Base-by-base conservation (phyloP, 1,284 basidiomycete genomes). In the Fistulinella cinereoalba region DNA sequence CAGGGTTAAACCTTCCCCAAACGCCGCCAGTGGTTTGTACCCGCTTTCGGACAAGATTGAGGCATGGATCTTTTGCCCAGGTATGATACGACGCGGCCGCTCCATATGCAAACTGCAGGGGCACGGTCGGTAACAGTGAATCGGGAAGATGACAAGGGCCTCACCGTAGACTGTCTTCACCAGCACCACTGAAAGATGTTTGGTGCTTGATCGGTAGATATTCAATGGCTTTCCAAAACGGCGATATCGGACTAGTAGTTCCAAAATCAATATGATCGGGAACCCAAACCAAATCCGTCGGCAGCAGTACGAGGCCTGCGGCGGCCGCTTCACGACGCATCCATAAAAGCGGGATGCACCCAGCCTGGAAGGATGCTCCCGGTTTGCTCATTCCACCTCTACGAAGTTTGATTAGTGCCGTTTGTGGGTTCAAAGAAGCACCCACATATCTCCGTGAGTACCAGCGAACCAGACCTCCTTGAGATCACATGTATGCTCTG, bases 391-490 rank as follows among this genome's bases (percentile, higher is more conserved):
- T 61, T 16, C 57, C 57, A 2, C 57, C 59, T 34, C 57, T 60
- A 15, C 18, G n/a, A 1, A 5, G 13, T 21, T 11, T 15, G 12
- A 13, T 21, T 11, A 36, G 8, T 22, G 4, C 12, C 11, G 15
- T 21, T 9, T 5, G 15, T 10, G 3, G 16, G 6, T 11, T 37
- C 22, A 7, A 24, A 37, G 13, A 9, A 4, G 15, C n/a, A 58
- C 62, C 13, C 46, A 63, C 61, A 63, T 57, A 28, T 63, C 61
- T 3, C 62, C 65, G 44, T 63, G 62, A 3, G 46, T 54, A 19
- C 61, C 60, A 15, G 58, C 43, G 41, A 62, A 62, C 61, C 60
- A 62, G 10, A 62, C 58, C 27, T 57, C 62, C 46, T 57, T 63
- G 33, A 60, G 43, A 33, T 53, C 51, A n/a, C 34, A 21, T 36